Evolutionary conservation across 257 asterid genomes (phyloP).

Genomic region (Solanum appendiculatum): DNA sequence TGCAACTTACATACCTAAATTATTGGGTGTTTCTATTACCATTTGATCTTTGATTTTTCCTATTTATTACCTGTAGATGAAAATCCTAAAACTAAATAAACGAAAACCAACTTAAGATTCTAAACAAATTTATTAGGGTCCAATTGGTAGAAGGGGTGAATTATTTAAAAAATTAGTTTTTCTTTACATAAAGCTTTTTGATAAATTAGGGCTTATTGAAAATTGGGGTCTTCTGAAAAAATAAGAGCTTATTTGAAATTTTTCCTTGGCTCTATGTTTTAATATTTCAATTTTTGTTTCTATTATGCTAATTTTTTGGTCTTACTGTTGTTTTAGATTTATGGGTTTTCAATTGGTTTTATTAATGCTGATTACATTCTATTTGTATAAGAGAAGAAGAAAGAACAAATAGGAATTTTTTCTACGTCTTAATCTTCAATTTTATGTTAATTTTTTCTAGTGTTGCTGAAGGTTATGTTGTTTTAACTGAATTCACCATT

Average conservation of each 20-base stretch:
- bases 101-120: background rate
- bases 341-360: background rate
- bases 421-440: background rate
- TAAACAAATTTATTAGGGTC: background rate
- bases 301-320: background rate
- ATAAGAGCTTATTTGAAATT: background rate
- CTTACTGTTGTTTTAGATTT: background rate
- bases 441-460: background rate
- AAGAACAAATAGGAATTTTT: background rate
- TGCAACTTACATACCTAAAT: background rate
- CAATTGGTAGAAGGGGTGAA: background rate
- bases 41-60: background rate
- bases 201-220: background rate
- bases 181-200: background rate
- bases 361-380: background rate
- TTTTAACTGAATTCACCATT: background rate
- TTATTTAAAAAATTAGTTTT: background rate
- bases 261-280: background rate
- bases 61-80: background rate
- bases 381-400: background rate
- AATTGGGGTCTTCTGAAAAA: background rate
- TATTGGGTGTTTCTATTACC: background rate
- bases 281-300: background rate
- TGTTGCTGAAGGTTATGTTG: background rate
- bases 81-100: background rate